Evolutionary conservation across 2,329 filamentous ascomycete genomes (phyloP), one percentile per base, ranked within the genome.

Genomic region (Triangularia setosa): DNA sequence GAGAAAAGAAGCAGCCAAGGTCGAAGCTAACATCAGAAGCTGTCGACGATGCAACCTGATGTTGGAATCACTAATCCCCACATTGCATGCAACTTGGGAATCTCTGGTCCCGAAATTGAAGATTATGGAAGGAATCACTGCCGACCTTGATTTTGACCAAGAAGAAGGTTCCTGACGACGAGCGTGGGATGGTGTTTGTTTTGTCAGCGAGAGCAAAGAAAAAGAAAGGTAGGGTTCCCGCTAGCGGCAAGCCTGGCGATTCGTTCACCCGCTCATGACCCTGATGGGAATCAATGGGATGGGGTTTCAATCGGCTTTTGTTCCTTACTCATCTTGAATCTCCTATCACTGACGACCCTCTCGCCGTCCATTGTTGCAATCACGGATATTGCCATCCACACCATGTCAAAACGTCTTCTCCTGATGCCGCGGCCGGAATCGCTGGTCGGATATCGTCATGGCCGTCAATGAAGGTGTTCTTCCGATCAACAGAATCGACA

Each of bases 361-460:
- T 40, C 24, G 53, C 24, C 28, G 14, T 53, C 25, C 14, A 18
- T n/a, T 9, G 24, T 53, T 60, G 58, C 23, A 53, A 55, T 28
- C 11, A 24, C 23, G 21, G 58, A 60, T 23, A 30, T 30, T 60
- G 18, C n/a, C 40, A 48, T 48, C 40, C 40, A 48, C 40, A 48
- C 40, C 40, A 48, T 48, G 40, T 21, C 40, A n/a, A 48, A 21
- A 23, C 40, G 21, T 9, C n/a, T 48, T 48, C 40, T 48, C 40
- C n/a, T 40, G 58, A 28, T 55, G 52, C 52, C 52, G 4, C 25
- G 40, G 25, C 40, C 35, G 58, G 48, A 60, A 21, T 25, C 58
- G 58, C 58, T 18, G 35, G 18, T 60, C 58, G 40, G 58, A 53
- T 60, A 60, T 33, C 58, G 40, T 60, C 58, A 30, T 53, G 35